Base-by-base conservation (phyloP, 163 green algal genomes). In the Scenedesmus sp. region DNA sequence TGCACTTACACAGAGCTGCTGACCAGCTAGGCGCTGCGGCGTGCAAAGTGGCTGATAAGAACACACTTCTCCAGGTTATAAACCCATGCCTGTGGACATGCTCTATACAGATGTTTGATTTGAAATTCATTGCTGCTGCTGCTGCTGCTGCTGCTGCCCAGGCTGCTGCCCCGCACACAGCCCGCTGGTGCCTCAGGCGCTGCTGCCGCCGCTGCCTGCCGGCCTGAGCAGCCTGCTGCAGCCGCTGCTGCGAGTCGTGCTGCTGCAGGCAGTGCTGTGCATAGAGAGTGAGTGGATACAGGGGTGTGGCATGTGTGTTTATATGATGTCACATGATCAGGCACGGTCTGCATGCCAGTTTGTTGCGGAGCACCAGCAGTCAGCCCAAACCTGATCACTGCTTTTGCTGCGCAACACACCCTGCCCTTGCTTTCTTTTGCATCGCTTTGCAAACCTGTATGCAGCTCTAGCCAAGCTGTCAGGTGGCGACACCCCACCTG, bases 131-230 rank as follows among this genome's bases (percentile, higher is more conserved):
- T 16, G 3, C 20, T 82, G 73, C 23, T 82, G 18, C 15, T 55
- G 20, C 23, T 82, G 73, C 73, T 52, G n/a, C n/a, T 82, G 73
- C 73, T 55, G 73, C 73, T 54, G 73, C n/a, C 55, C 82, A 73
- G 90, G 90, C 20, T 94, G 93, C 90, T 94, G 92, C 87, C 82
- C 87, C 2, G 64, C 64, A 20, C 64, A 73, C 64, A 73, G 64
- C 64, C n/a, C 73, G 34, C 20, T 82, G 73, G 23, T 55, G 73
- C n/a, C 23, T 54, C 73, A 52, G 73, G 23, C n/a, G 73, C 73
- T 82, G 73, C n/a, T 82, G 23, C 73, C 5, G 5, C 23, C 73
- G 52, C 52, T 87, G 54, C 34, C 81, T 18, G 6, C 56, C 7
- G 8, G 4, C 7, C 20, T 87, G 2, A 20, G n/a, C 12, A 20